A percentile compares a stretch with the other conserved stretches of the same genome.
phyloP scores from a whole-genome alignment of 306 rosid genomes.

The Mimosa pudica region DNA sequence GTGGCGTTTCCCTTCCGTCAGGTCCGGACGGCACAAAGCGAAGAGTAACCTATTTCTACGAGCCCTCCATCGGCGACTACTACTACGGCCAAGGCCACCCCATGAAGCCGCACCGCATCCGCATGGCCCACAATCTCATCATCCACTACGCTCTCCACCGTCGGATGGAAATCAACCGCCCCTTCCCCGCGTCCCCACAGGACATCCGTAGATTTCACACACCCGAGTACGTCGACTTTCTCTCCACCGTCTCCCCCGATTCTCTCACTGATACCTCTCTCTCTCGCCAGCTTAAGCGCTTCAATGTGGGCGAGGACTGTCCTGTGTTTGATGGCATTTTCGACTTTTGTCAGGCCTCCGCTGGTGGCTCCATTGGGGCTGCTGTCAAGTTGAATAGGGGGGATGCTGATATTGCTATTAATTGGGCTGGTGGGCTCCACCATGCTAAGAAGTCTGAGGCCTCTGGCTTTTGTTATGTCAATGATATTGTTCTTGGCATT shows the following conservation, averaged over 20 bases:
- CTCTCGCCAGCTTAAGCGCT: conserved; percentile 72
- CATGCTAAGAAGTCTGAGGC: conserved; percentile 91
- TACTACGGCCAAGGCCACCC: conserved; percentile 87
- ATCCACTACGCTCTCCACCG: conserved; percentile 79
- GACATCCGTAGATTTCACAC: conserved; percentile 71
- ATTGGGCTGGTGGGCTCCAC: conserved; percentile 85
- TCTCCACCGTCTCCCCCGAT: conserved; percentile 63
- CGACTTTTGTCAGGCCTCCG: conserved; percentile 71
- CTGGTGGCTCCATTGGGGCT: conserved; percentile 84
- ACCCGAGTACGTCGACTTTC: conserved; percentile 67
- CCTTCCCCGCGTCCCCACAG: conserved; percentile 58
- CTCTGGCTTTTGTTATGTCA: conserved; percentile 89
- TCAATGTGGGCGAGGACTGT: conserved; percentile 83
- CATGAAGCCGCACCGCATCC: conserved; percentile 84
- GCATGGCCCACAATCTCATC: conserved; percentile 80
- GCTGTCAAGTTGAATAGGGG: conserved; percentile 75
- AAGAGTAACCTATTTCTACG: conserved; percentile 77
- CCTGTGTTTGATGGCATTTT: conserved; percentile 82
- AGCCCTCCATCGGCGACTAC: conserved; percentile 76
- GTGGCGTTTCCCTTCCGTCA: conserved; percentile 64
- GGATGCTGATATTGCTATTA: conserved; percentile 73
- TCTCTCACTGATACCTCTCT: conserved; percentile 45
- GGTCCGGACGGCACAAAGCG: conserved; percentile 65
- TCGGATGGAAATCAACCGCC: conserved; percentile 81
- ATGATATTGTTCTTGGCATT: conserved; percentile 86